Conservation (phyloP, 106 monocot genomes). For the Dendrobium huoshanense region DNA sequence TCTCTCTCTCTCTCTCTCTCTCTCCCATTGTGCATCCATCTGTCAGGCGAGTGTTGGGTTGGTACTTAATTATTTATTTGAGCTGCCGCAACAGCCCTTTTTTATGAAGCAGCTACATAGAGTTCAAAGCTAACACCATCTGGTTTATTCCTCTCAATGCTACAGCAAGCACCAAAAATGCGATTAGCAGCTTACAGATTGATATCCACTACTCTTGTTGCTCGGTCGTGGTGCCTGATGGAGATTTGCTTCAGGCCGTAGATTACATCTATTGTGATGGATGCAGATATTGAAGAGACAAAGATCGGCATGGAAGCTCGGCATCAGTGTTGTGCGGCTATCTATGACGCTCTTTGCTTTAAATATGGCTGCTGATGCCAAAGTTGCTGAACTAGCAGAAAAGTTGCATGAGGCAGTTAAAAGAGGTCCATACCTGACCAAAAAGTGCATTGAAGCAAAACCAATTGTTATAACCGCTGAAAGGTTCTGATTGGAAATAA, state of each 20-base stretch:
- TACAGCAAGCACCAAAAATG: too few species aligned
- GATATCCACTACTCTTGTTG: slow-evolving; percentile 55
- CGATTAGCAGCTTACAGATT: slow-evolving; percentile 84
- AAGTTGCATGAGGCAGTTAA: slow-evolving; percentile 88
- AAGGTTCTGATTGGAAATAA: slow-evolving; percentile 55
- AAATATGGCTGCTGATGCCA: slow-evolving; percentile 50
- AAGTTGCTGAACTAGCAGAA: slow-evolving; percentile 31
- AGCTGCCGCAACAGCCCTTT: too few species aligned
- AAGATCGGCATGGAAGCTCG: slow-evolving; percentile 93
- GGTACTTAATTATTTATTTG: too few species aligned
- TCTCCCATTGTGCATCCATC: too few species aligned
- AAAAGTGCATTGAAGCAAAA: slow-evolving; percentile 46
- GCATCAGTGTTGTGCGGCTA: slow-evolving; percentile 62
- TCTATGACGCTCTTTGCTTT: slow-evolving; percentile 54
- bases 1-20: too few species aligned
- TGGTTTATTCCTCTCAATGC: too few species aligned
- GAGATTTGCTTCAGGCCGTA: slow-evolving; percentile 84
- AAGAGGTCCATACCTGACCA: slow-evolving; percentile 75
- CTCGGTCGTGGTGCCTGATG: slow-evolving; percentile 66
- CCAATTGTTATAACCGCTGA: slow-evolving; percentile 74
- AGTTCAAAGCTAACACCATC: too few species aligned
- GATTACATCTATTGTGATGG: slow-evolving; percentile 60
- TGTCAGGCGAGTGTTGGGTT: too few species aligned
- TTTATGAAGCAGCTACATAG: too few species aligned
- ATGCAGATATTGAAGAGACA: slow-evolving; percentile 49